Evolutionary conservation across 106 monocot species (phyloP).

Genomic region (Dendrobium chrysotoxum): DNA sequence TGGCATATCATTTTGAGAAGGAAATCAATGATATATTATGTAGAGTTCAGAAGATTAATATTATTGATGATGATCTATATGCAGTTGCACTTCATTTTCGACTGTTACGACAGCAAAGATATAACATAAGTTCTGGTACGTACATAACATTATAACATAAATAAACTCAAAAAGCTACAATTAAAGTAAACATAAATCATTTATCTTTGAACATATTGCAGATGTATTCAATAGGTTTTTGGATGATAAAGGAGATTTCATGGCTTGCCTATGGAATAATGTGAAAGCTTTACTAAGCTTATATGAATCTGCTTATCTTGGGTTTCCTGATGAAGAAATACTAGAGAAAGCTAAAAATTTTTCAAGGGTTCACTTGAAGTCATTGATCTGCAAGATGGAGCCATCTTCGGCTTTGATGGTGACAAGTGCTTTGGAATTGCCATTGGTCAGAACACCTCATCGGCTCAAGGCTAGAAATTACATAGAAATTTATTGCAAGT

Average conservation of each 20-base stretch:
- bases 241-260: background rate
- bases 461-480: too few species aligned
- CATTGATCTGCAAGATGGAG: background rate
- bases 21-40: background rate
- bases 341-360: background rate
- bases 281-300: background rate
- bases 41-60: background rate
- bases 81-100: background rate
- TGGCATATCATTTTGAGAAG: too few species aligned
- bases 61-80: background rate
- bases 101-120: background rate
- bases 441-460: too few species aligned
- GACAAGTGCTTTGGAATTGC: too few species aligned
- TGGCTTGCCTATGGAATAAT: background rate
- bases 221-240: too few species aligned
- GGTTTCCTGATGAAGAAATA: background rate
- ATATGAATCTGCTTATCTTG: background rate
- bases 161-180: too few species aligned
- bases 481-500: too few species aligned
- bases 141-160: too few species aligned
- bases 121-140: too few species aligned
- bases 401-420: too few species aligned
- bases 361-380: background rate
- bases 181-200: too few species aligned
- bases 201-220: too few species aligned